Percentiles rank a stretch among this genome's conserved stretches.
Evolutionary conservation across 352 stramenopile species (phyloP).

Genomic region (Phytophthora pisi): DNA sequence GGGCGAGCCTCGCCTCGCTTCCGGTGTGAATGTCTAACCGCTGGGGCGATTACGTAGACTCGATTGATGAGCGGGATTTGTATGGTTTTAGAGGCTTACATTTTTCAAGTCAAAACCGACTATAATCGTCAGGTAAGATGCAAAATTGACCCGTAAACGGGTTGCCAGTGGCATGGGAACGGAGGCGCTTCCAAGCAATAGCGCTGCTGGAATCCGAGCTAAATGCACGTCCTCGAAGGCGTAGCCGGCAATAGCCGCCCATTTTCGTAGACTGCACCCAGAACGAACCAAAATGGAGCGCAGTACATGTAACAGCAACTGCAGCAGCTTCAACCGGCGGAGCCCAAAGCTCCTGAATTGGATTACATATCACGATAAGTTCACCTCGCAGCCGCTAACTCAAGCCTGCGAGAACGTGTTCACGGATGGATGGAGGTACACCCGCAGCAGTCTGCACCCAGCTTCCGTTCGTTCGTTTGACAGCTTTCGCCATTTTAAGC

Average conservation of each 20-base stretch:
- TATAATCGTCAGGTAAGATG: slow-evolving; percentile 21
- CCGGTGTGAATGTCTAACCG: slow-evolving; percentile 23
- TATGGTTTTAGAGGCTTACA: slow-evolving; percentile 17
- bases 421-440: not conserved
- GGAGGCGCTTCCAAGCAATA: slow-evolving; percentile 18
- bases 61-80: slow-evolving; percentile 20
- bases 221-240: slow-evolving; percentile 1
- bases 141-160: slow-evolving; percentile 16
- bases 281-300: not conserved
- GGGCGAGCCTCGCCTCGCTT: slow-evolving; percentile 3
- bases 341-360: not conserved
- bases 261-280: slow-evolving; percentile 2
- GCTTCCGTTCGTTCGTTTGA: not conserved
- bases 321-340: not conserved
- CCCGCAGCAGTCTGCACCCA: not conserved
- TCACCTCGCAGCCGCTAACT: not conserved
- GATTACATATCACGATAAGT: not conserved
- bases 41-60: slow-evolving; percentile 30
- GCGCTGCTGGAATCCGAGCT: not conserved
- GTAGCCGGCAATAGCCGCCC: slow-evolving; percentile 8
- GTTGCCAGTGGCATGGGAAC: slow-evolving; percentile 9
- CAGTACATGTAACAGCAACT: slow-evolving; percentile 3
- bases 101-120: slow-evolving; percentile 22
- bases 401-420: not conserved
- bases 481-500: not conserved